These are phyloP conservation scores for Earliella scabrosa DNA, from an alignment of 1,284 basidiomycete genomes.

Conservation along the genomic window DNA sequence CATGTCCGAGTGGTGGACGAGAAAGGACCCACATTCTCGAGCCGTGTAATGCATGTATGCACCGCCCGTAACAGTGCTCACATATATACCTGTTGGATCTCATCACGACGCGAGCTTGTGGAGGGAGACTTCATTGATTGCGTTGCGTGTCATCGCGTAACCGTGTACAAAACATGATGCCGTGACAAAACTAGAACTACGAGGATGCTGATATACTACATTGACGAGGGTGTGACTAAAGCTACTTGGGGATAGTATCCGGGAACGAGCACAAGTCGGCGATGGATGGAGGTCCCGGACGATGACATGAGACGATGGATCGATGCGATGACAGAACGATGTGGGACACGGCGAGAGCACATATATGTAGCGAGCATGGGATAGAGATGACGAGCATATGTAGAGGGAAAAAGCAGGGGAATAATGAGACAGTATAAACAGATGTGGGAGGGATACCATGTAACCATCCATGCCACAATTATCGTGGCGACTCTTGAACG, in stretches of 20 bases:
- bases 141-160: conserved; percentile 11
- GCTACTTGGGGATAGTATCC: conserved; percentile 17
- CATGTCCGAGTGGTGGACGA: conserved; percentile 32
- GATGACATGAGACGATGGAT: conserved; percentile 18
- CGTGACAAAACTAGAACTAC: conserved; percentile 22
- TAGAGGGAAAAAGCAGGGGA: conserved; percentile 1
- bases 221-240: conserved; percentile 15
- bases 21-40: neutral
- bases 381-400: conserved; percentile 22
- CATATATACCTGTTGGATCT: neutral
- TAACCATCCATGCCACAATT: conserved; percentile 1
- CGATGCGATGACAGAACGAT: conserved; percentile 27
- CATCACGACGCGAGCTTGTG: too few species aligned
- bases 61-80: neutral
- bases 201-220: conserved; percentile 23
- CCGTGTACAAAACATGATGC: conserved; percentile 21
- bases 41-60: neutral
- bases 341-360: conserved; percentile 15
- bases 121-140: conserved; percentile 3
- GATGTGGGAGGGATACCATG: conserved; percentile 1
- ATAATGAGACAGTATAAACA: conserved; percentile 19
- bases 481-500: conserved; percentile 15
- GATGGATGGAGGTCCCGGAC: conserved; percentile 15
- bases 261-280: conserved; percentile 10
- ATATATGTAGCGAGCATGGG: conserved; percentile 20